Evolutionary conservation across 2,329 filamentous ascomycete genomes (phyloP).

Genomic region (Tolypocladium tundrense): DNA sequence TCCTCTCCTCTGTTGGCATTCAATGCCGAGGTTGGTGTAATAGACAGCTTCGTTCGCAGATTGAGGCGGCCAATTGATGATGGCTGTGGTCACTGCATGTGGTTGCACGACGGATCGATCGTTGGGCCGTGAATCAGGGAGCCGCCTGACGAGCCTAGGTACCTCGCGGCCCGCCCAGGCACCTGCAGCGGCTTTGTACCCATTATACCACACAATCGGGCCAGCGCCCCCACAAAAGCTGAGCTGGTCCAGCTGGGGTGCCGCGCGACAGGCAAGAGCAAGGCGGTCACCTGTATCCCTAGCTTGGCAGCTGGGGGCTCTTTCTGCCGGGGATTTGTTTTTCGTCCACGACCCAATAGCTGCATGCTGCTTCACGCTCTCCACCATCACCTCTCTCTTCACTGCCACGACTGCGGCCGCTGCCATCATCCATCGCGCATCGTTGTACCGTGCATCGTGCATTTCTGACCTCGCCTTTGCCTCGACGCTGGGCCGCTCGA

Average conservation of each 20-base stretch:
- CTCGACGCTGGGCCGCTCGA: conserved; percentile 10
- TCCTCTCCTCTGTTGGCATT: not conserved
- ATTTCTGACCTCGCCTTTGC: conserved; percentile 1
- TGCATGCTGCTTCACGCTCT: conserved; percentile 10
- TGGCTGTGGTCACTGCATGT: not conserved
- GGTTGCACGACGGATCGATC: not conserved
- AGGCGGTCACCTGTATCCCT: conserved; percentile 1
- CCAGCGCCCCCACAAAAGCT: not conserved
- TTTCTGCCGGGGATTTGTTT: conserved; percentile 13
- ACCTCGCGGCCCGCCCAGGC: not conserved
- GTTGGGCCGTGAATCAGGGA: not conserved
- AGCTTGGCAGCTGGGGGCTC: not conserved
- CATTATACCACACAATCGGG: not conserved
- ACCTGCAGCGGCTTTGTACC: not conserved
- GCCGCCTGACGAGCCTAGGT: not conserved
- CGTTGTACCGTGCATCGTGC: conserved; percentile 6
- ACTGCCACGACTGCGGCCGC: not conserved
- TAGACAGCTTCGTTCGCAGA: not conserved
- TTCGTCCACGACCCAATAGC: conserved; percentile 19
- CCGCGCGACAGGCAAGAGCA: not conserved
- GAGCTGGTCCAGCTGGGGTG: not conserved
- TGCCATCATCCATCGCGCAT: not conserved
- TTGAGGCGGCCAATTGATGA: not conserved
- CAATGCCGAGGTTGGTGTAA: not conserved
- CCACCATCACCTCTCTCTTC: conserved; percentile 6